Base-by-base conservation (phyloP, 306 rosid species). In the Abrus pulchellus region DNA sequence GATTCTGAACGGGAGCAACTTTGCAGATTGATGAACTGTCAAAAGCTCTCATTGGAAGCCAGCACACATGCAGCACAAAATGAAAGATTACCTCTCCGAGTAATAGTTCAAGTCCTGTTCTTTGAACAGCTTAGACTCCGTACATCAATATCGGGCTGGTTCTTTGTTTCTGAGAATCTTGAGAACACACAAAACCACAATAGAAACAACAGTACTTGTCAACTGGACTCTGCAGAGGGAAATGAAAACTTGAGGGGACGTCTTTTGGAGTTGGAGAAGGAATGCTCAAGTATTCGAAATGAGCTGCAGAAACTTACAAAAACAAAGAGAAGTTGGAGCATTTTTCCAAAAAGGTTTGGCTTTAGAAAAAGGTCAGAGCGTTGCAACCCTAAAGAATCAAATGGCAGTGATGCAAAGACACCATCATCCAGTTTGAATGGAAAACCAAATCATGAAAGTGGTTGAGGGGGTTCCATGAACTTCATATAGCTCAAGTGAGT, bases 1-100 rank as follows among this genome's bases (percentile, higher is more conserved):
- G 97, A 92, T 84, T 84, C 89, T n/a, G 98, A 94, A 60, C 84
- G 90, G 84, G 98, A 94, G 87, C 95, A 88, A 81, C 87, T 94
- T n/a, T 94, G 97, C 81, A 84, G 98, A 45, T 82, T 94, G 65
- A 90, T 92, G 98, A 92, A 89, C 85, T 92, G 97, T 79, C 93
- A 92, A 72, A 94, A 94, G 84, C 97, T 94, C 30, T 90, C 97
- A 33, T 70, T 94, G 80, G 95, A 94, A 82, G 97, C 94, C 1
- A 90, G 98, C 84, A 85, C 95, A 3, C 98, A 92, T 70, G 98
- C 92, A 9, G 98, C 97, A 0, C 98, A 94, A 84, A 94, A 94
- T 50, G 97, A 94, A 85, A 89, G 95, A 66, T 83, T 94, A 41
- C 98, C 98, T 65, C 94, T 94, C 30, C 84, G 98, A 70, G 95